phyloP scores from a whole-genome alignment of 2,329 filamentous ascomycete species.

The Colletotrichum tropicicola region DNA sequence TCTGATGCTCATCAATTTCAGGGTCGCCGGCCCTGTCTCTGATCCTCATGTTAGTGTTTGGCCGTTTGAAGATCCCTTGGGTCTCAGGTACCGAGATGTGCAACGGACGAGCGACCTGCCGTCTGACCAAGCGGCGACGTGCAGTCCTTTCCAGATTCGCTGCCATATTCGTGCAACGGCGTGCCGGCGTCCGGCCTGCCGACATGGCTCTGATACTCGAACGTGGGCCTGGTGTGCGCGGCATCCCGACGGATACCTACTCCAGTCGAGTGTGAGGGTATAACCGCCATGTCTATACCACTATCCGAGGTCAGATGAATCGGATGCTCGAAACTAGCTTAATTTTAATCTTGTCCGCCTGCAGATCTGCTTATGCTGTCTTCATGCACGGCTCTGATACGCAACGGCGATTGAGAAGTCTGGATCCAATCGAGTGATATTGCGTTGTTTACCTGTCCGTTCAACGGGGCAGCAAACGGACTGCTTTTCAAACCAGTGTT shows the following conservation, averaged over 20 bases:
- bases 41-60: neutral
- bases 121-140: neutral
- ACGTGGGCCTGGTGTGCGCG: neutral
- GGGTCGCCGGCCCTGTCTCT: neutral
- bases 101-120: neutral
- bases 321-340: neutral
- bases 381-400: neutral
- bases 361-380: neutral
- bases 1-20: neutral
- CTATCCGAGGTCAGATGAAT: neutral
- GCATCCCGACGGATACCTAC: neutral
- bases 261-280: neutral
- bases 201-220: neutral
- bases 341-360: neutral
- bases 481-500: no score
- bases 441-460: neutral
- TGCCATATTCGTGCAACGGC: neutral
- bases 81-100: constrained; percentile 20
- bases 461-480: neutral
- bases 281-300: neutral
- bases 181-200: neutral
- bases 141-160: neutral
- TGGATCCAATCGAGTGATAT: neutral
- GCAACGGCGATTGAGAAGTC: neutral
- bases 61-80: neutral